These are phyloP conservation scores for Nitzschia inconspicua DNA, from an alignment of 108 stramenopile species.

Conservation along the genomic window DNA sequence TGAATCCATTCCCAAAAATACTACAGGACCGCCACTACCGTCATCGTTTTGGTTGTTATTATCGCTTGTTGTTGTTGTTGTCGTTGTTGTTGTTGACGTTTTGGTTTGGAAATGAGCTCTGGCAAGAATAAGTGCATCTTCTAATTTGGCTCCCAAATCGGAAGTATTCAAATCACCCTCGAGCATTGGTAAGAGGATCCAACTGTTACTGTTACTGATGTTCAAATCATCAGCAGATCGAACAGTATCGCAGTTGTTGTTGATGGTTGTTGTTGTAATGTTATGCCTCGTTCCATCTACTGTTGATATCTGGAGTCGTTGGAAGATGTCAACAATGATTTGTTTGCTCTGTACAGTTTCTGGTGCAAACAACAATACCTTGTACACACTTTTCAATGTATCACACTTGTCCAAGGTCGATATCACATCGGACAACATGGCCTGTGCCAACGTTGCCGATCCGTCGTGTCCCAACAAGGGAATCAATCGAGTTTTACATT, in stretches of 20 bases:
- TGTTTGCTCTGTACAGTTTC: constrained; percentile 30
- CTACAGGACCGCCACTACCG: constrained; percentile 29
- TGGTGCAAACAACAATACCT: constrained; percentile 66
- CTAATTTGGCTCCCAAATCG: constrained; percentile 57
- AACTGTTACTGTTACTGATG: neutral
- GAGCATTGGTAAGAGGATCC: too few species aligned
- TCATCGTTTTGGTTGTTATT: neutral
- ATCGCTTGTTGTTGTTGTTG: neutral
- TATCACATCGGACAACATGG: constrained; percentile 81
- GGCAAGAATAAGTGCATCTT: constrained; percentile 51
- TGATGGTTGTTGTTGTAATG: neutral
- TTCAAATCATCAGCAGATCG: constrained; percentile 17
- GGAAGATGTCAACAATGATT: constrained; percentile 40
- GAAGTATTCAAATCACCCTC: constrained; percentile 39
- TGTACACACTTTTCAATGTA: constrained; percentile 33
- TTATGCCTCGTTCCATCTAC: neutral
- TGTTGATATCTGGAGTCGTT: constrained; percentile 22
- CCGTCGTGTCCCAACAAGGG: constrained; percentile 63
- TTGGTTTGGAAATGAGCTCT: constrained; percentile 18
- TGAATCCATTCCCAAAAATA: constrained; percentile 88
- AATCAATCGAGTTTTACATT: constrained; percentile 66
- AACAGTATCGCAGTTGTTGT: neutral
- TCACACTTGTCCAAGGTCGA: constrained; percentile 39
- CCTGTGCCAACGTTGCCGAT: constrained; percentile 60
- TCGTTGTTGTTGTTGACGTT: neutral